Evolutionary conservation across 2,329 filamentous ascomycete species (phyloP), one percentile per base, ranked within the genome.

Genomic region (Stagonosporopsis cucurbitacearum): DNA sequence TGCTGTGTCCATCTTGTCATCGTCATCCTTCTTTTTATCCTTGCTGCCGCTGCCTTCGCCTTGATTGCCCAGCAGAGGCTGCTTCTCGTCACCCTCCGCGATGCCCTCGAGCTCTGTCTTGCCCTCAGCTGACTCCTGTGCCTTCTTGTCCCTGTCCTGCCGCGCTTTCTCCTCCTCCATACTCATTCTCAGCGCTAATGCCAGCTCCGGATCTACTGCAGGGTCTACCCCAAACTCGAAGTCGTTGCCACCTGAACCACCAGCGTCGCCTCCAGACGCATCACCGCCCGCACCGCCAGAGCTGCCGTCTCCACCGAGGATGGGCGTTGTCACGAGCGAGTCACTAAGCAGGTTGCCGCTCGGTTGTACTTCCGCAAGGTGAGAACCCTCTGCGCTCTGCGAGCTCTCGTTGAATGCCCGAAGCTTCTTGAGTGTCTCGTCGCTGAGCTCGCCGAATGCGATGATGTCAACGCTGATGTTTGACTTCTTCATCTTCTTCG

Each of bases 401-500:
- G 98, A 91, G 60, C 89, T 89, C 60, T 96, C 90, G 78, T 96
- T 92, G 82, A 99, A 99, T 25, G 91, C 89, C 72, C 92, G 88
- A 50, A 99, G 86, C 81, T 98, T 98, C 75, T 90, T 86, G 51
- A 90, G 90, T 60, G 89, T 92, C 64, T 96, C 91, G 67, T 93
- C 91, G 64, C 95, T 91, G 49, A 96, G 84, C 69, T 99, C 94
- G 65, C 95, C 95, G 70, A 99, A 99, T 42, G 94, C 87, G 59
- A 99, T 86, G 71, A 99, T 94, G 77, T 99, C 95, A 72, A 99
- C 91, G 59, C 88, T 91, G 58, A 96, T 91, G 72, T 91, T 94
- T 77, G 89, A 90, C 85, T 99, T 99, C 87, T 98, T 99, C 92
- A 98, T 98, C 81, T 95, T 96, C 82, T 95, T 96, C 40, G 95